Base-by-base conservation (phyloP, 352 stramenopile genomes). In the Phytophthora pseudosyringae region DNA sequence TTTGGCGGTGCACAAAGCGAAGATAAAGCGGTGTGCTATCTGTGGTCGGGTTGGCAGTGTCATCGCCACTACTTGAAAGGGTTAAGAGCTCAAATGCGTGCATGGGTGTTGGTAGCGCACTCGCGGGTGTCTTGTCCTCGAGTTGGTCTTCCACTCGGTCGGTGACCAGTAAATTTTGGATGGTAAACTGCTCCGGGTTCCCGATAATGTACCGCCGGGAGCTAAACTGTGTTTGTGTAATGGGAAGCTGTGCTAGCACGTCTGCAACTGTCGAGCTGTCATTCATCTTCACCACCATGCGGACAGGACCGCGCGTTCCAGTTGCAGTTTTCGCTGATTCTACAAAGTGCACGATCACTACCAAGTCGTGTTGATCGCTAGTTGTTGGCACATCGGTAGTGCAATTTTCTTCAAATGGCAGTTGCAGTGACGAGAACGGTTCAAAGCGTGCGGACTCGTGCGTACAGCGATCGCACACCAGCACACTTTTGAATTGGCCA, bases 401-500 rank as follows among this genome's bases (percentile, higher is more conserved):
- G 38, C 8, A 13, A 18, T 41, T 41, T 12, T 62, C 28, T 53
- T 60, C 39, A 38, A 93, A 62, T 10, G 83, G 84, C 15, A 93
- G 59, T 41, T 90, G 76, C 6, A 95, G 59, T 10, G 82, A 89
- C n/a, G 82, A 93, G 58, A 97, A 98, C 3, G 89, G 81, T 29
- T 98, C 93, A 56, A 96, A 98, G 4, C 88, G 80, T 11, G 83
- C 73, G 4, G 79, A 94, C 9, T 70, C 81, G 44, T 97, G 91
- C 5, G 82, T 86, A 75, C 97, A 99, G 1, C 54, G 69, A 26
- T 78, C 72, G 62, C 97, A 99, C 13, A 76, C 91, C 11, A 98
- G 67, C 12, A 94, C 75, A 62, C 88, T 97, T 72, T 99, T 98
- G 75, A 98, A 99, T 75, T 99, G 97, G 0, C 97, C 98, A 12